These are phyloP conservation scores for Xylariales sp. DNA, from an alignment of 2,329 filamentous ascomycete species.

Conservation along the genomic window DNA sequence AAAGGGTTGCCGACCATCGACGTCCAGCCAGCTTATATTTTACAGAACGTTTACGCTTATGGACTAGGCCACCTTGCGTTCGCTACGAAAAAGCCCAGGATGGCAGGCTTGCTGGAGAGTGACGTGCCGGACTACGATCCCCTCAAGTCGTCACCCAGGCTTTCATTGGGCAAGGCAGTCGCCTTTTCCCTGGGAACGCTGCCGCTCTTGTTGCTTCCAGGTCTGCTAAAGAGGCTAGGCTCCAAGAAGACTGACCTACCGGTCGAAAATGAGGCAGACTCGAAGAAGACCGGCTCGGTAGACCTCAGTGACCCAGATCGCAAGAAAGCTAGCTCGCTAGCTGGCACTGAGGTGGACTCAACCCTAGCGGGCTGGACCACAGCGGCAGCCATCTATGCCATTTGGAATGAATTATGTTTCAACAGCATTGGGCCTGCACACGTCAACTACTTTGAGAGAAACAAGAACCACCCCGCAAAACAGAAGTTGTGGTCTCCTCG, in stretches of 20 bases:
- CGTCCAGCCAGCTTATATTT: constrained; percentile 14
- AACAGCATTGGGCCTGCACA: constrained; percentile 9
- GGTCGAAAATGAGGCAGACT: background rate
- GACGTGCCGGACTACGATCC: background rate
- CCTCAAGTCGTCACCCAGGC: background rate
- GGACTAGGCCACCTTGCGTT: constrained; percentile 12
- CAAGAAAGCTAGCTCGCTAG: too few species aligned
- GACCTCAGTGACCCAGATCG: too few species aligned
- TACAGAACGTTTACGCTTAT: constrained; percentile 19
- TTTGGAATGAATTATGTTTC: constrained; percentile 18
- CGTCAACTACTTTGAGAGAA: constrained; percentile 4
- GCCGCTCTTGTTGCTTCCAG: background rate
- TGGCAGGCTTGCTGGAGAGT: constrained; percentile 1
- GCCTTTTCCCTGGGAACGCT: constrained; percentile 3
- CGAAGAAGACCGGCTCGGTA: constrained; percentile 1
- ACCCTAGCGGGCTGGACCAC: constrained; percentile 10
- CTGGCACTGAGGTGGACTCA: background rate
- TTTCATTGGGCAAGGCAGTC: constrained; percentile 4
- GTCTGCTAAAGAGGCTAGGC: background rate
- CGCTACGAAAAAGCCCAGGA: background rate
- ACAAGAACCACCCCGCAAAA: background rate
- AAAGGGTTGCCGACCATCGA: constrained; percentile 11
- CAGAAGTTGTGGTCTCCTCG: background rate
- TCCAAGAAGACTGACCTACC: background rate
- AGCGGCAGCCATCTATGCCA: constrained; percentile 10